Base-by-base conservation (phyloP, 2,329 filamentous ascomycete genomes). In the Fusarium subglutinans region DNA sequence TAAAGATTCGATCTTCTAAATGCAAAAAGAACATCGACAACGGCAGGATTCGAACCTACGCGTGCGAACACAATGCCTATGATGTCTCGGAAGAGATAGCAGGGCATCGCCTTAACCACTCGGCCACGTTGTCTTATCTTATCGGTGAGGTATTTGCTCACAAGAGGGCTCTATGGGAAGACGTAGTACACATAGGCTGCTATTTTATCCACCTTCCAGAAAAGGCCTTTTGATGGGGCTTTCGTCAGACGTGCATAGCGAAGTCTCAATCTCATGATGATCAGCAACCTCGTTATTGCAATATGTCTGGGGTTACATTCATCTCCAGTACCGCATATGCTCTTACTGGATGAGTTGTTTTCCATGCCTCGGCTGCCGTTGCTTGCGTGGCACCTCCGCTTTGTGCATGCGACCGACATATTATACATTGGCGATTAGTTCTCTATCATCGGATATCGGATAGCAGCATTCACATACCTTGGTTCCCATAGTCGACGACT, bases 81-180 rank as follows among this genome's bases (percentile, higher is more conserved):
- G 53, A 68, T 68, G 65, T 67, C 65, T 67, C 63, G 2, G 24
- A 54, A 33, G 54, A 68, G 53, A 68, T 68, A 68, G 65, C 65
- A 68, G 65, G 65, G 65, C 65, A 68, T 68, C 65, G 65, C 65
- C 63, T 68, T 68, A 68, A 68, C 65, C 65, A 68, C 65, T 67
- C 65, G 65, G 65, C 65, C 65, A 68, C 65, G 65, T 67, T 68
- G 65, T 68, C 65, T 68, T 38, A 22, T 47, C 53, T 58, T 43
- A 54, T 68, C 41, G 11, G 43, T 66, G n/a, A 11, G 22, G 17
- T 12, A 3, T 5, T 0, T 0, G 1, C 0, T 3, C 4, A 0
- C 18, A 28, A 38, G 5, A 28, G 2, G 14, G 1, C 6, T 54
- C 35, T 55, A 55, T 55, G 2, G 9, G 2, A 28, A 10, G 20